phyloP scores from a whole-genome alignment of 805 yeast genomes.

The Lachancea waltii region DNA sequence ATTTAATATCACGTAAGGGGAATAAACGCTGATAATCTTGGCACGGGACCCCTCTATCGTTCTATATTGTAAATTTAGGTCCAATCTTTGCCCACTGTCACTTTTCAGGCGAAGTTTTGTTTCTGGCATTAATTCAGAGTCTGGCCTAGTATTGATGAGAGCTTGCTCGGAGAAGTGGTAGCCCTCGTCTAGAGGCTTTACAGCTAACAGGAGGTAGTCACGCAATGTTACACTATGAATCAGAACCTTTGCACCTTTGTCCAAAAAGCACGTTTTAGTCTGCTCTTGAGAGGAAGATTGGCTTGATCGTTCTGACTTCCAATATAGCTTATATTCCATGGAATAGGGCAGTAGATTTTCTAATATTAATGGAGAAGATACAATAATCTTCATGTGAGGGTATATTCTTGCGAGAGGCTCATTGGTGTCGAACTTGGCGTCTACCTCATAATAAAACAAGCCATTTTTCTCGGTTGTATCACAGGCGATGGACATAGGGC shows the following conservation, averaged over 20 bases:
- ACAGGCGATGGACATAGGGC: slow-evolving; percentile 57
- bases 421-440: slow-evolving; percentile 53
- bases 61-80: slow-evolving; percentile 58
- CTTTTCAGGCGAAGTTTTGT: slow-evolving; percentile 43
- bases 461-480: slow-evolving; percentile 39
- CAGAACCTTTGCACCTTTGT: slow-evolving; percentile 59
- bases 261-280: slow-evolving; percentile 30
- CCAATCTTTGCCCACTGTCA: slow-evolving; percentile 61
- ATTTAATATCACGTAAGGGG: slow-evolving; percentile 82
- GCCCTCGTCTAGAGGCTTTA: slow-evolving; percentile 47
- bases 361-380: slow-evolving; percentile 81
- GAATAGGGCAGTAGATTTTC: slow-evolving; percentile 84
- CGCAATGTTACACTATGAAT: slow-evolving; percentile 76
- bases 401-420: slow-evolving; percentile 70
- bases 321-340: slow-evolving; percentile 65
- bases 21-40: slow-evolving; percentile 58
- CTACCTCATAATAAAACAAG: slow-evolving; percentile 64
- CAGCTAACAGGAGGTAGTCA: slow-evolving; percentile 63
- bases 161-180: slow-evolving; percentile 33
- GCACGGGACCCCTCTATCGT: slow-evolving; percentile 44
- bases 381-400: slow-evolving; percentile 72
- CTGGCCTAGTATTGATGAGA: slow-evolving; percentile 43
- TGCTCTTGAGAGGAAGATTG: slow-evolving; percentile 54
- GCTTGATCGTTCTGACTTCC: slow-evolving; percentile 48
- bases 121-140: slow-evolving; percentile 54